Conservation (phyloP, 345 rosid species). For the Eucalyptus guilfoylei region DNA sequence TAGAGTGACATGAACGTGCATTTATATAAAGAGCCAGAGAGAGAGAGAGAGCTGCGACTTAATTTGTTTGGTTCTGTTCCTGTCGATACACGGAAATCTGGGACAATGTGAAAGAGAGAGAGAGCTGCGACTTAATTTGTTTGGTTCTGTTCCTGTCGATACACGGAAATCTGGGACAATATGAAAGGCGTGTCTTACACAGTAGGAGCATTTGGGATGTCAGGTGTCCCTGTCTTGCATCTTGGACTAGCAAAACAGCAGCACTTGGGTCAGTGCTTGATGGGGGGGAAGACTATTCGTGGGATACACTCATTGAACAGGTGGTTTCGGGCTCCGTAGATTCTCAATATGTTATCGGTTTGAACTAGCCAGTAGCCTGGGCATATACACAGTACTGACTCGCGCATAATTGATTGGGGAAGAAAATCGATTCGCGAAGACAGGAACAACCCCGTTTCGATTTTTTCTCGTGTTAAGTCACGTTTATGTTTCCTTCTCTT, state of each 20-base stretch:
- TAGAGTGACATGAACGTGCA: background rate
- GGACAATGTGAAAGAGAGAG: background rate
- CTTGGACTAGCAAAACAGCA: background rate
- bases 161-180: too few species aligned
- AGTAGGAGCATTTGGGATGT: background rate
- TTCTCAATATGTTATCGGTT: background rate
- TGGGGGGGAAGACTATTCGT: background rate
- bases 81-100: background rate
- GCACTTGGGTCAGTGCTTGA: background rate
- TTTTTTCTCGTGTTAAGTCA: background rate
- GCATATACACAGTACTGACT: rapidly evolving
- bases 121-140: too few species aligned
- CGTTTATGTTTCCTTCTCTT: background rate
- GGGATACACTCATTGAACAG: background rate
- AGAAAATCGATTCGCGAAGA: background rate
- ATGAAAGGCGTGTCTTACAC: background rate
- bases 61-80: background rate
- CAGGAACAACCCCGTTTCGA: background rate
- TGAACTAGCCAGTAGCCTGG: background rate
- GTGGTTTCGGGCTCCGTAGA: background rate
- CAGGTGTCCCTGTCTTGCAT: background rate
- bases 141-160: too few species aligned
- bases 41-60: background rate
- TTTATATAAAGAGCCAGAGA: background rate
- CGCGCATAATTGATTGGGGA: background rate